A percentile compares a stretch with the other conserved stretches of the same genome.
phyloP scores from a whole-genome alignment of 2,329 filamentous ascomycete genomes.

The Rhynchosporium secalis region DNA sequence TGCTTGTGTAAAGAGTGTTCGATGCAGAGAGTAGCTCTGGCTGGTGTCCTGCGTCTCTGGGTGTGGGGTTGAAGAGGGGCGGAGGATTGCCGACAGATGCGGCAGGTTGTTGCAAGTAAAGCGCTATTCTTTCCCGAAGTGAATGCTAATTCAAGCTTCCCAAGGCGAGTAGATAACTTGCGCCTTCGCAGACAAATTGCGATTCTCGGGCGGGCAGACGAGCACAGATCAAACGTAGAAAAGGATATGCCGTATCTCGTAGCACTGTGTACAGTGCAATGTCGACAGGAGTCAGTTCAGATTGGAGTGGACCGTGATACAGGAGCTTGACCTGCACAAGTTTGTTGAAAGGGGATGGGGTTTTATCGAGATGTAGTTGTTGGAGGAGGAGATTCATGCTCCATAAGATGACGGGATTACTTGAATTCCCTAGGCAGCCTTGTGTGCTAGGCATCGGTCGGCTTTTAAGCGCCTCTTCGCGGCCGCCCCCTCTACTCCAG shows the following conservation, averaged over 20 bases:
- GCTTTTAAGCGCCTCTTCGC: neutral
- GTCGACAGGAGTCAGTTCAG: neutral
- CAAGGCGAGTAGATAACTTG: neutral
- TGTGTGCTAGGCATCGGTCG: neutral
- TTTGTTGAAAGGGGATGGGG: neutral
- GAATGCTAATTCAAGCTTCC: neutral
- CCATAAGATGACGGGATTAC: neutral
- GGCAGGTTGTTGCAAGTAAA: neutral
- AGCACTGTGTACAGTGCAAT: neutral
- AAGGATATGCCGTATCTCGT: neutral
- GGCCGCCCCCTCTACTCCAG: too few species aligned
- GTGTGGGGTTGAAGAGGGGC: conserved; percentile 14
- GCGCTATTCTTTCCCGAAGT: neutral
- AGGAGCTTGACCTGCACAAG: neutral
- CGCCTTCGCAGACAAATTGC: conserved; percentile 7
- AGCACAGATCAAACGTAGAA: conserved; percentile 1
- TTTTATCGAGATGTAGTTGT: neutral
- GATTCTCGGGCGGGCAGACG: conserved; percentile 1
- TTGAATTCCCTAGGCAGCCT: conserved; percentile 7
- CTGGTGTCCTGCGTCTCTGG: neutral
- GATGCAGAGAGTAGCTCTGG: neutral
- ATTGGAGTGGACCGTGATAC: neutral
- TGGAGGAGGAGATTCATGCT: too few species aligned
- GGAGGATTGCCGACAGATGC: neutral
- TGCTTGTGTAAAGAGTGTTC: neutral